Evolutionary conservation across 768 basidiomycete species (phyloP), one percentile per base, ranked within the genome.

Genomic region (Boletus fagicola): DNA sequence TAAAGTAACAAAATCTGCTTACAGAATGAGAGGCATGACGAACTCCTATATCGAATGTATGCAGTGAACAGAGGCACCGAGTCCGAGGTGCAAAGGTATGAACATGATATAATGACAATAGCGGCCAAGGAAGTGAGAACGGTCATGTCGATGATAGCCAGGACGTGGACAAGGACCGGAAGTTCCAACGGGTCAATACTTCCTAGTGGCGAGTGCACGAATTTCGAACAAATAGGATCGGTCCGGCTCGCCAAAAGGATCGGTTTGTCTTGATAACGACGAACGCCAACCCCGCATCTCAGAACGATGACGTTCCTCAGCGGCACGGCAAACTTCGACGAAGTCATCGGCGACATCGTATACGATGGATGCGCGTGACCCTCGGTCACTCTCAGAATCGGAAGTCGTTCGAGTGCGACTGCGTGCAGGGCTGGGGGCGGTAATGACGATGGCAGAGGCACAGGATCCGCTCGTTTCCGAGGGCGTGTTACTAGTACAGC

Each of bases 251-350:
- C 64, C 65, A 56, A 59, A 68, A 20, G 68, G 35, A 49, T 54
- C 35, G 8, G 48, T 49, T 30, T 70, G 68, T 51, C 57, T 68
- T 59, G 64, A 66, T 51, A 53, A 35, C 46, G 62, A 67, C 35
- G 62, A 63, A 30, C 72, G 72, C 94, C 93, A 96, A 5, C 90
- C 90, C 62, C 84, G 88, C 81, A 94, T 89, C 74, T 97, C 94
- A 24, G 71, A 73, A 49, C 83, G 83, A 75, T 97, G 94, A 51
- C 92, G 82, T 67, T 86, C 85, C 70, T 94, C 93, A 10, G 93
- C 94, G 13, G 75, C 73, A 45, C 83, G 82, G 68, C 92, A 94
- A 55, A 79, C 80, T 60, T 83, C 82, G 60, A 88, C 73, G 65
- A 96, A 87, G 54, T 80, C 76, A 60, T 90, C 86, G 56, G 91